Evolutionary conservation across 192 early-diverging fungal genomes (phyloP).

Genomic region (Coemansia sp.): DNA sequence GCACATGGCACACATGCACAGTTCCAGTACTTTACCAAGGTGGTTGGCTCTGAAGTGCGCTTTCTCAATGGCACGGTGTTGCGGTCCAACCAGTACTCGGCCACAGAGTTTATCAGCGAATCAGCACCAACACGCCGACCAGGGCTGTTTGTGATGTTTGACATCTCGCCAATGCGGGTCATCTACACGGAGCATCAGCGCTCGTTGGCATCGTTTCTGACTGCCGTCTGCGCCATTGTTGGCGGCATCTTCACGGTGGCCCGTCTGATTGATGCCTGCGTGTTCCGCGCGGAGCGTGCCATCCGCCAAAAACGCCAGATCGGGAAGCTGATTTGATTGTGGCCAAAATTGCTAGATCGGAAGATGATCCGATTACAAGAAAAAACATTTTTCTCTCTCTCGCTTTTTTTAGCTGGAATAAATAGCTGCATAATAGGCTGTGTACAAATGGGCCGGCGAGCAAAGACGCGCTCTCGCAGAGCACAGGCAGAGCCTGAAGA

Average conservation of each 20-base stretch:
- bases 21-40: conserved; percentile 93
- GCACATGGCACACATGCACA: conserved; percentile 59
- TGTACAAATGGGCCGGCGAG: conserved; percentile 30
- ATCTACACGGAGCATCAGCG: conserved; percentile 76
- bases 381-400: neutral
- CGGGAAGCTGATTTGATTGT: conserved; percentile 59
- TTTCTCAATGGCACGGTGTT: conserved; percentile 68
- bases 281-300: conserved; percentile 83
- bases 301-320: conserved; percentile 76
- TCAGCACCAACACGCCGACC: conserved; percentile 12
- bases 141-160: conserved; percentile 91
- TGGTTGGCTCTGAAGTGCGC: conserved; percentile 81
- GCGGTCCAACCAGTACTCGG: conserved; percentile 92
- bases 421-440: neutral
- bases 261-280: conserved; percentile 77
- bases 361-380: conserved; percentile 15
- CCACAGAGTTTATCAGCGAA: conserved; percentile 71
- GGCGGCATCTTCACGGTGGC: conserved; percentile 97
- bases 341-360: too few relatives aligned
- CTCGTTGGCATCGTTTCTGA: conserved; percentile 86
- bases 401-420: neutral
- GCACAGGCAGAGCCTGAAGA: conserved; percentile 10
- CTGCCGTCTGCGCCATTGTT: conserved; percentile 85
- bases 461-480: conserved; percentile 27
- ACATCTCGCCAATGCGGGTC: conserved; percentile 96